A percentile compares a stretch with the other conserved stretches of the same genome.
These are phyloP conservation scores for Sugiyamaella paludigena DNA, from an alignment of 1,139 yeast species.

Conservation along the genomic window DNA sequence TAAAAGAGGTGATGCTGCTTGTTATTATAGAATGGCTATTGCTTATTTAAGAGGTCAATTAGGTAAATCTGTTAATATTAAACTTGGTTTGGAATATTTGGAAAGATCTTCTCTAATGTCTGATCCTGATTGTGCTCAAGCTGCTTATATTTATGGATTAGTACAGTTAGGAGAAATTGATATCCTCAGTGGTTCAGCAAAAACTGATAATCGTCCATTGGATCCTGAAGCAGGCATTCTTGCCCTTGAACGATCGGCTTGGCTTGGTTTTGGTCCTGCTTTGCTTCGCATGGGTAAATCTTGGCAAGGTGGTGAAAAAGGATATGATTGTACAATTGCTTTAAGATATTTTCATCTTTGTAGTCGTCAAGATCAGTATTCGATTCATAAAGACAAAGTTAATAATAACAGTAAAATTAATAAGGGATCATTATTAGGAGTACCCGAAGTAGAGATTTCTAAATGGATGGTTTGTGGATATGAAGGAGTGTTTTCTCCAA, in stretches of 20 bases:
- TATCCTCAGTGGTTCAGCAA: slow-evolving; percentile 14
- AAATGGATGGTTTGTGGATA: slow-evolving; percentile 44
- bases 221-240: slow-evolving; percentile 31
- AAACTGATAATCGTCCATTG: slow-evolving; percentile 6
- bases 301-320: slow-evolving; percentile 40
- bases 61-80: slow-evolving; percentile 29
- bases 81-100: slow-evolving; percentile 32
- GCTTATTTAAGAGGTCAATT: slow-evolving; percentile 39
- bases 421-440: slow-evolving; percentile 29
- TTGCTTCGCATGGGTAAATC: slow-evolving; percentile 42
- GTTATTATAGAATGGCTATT: slow-evolving; percentile 39
- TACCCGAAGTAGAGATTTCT: slow-evolving; percentile 41
- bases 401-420: slow-evolving; percentile 13
- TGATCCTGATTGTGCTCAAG: slow-evolving; percentile 42
- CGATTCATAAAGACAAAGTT: slow-evolving; percentile 24
- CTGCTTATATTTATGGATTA: slow-evolving; percentile 39
- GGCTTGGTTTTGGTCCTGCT: slow-evolving; percentile 42
- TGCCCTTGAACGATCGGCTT: slow-evolving; percentile 39
- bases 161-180: slow-evolving; percentile 38
- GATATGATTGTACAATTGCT: slow-evolving; percentile 40
- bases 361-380: slow-evolving; percentile 38
- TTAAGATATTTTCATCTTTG: slow-evolving; percentile 42
- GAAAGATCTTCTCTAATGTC: slow-evolving; percentile 33
- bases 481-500: slow-evolving; percentile 32
- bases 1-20: slow-evolving; percentile 37